A percentile compares a stretch with the other conserved stretches of the same genome.
phyloP scores from a whole-genome alignment of 768 basidiomycete species.

The Amanita subjunquillea region DNA sequence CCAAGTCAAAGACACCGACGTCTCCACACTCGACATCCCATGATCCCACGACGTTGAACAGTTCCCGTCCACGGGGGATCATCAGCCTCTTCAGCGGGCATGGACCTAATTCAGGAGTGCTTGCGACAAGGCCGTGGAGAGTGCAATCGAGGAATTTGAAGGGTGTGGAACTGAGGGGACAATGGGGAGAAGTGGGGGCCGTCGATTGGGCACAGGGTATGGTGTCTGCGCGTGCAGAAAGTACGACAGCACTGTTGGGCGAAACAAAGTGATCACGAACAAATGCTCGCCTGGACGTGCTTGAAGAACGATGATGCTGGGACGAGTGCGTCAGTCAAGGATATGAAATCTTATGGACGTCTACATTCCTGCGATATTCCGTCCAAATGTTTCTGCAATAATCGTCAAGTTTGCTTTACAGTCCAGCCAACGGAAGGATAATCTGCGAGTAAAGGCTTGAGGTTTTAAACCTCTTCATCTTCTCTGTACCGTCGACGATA shows the following conservation, averaged over 20 bases:
- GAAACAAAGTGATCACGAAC: background rate
- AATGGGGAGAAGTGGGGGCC: conserved; percentile 64
- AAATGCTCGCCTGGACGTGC: background rate
- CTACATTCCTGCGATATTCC: too few relatives aligned
- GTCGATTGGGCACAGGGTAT: conserved; percentile 73
- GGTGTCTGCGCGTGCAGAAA: conserved; percentile 52
- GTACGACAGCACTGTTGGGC: too few relatives aligned
- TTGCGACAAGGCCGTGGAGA: conserved; percentile 27
- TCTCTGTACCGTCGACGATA: too few relatives aligned
- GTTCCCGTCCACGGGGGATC: conserved; percentile 63
- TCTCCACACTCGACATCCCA: conserved; percentile 36
- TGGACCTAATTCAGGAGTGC: conserved; percentile 62
- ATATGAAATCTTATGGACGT: background rate
- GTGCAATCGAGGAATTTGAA: conserved; percentile 1
- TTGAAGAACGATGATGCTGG: background rate
- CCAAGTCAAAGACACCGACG: conserved; percentile 23
- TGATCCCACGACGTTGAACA: conserved; percentile 50
- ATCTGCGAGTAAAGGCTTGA: too few relatives aligned
- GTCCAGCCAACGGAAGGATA: too few relatives aligned
- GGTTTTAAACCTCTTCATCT: too few relatives aligned
- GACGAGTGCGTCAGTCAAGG: background rate
- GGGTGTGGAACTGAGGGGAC: conserved; percentile 45
- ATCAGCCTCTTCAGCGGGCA: conserved; percentile 54
- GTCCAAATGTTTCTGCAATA: too few relatives aligned
- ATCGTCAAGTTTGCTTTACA: too few relatives aligned